These are phyloP conservation scores for Suhomyces pyralidae DNA, from an alignment of 805 yeast genomes.

Conservation along the genomic window DNA sequence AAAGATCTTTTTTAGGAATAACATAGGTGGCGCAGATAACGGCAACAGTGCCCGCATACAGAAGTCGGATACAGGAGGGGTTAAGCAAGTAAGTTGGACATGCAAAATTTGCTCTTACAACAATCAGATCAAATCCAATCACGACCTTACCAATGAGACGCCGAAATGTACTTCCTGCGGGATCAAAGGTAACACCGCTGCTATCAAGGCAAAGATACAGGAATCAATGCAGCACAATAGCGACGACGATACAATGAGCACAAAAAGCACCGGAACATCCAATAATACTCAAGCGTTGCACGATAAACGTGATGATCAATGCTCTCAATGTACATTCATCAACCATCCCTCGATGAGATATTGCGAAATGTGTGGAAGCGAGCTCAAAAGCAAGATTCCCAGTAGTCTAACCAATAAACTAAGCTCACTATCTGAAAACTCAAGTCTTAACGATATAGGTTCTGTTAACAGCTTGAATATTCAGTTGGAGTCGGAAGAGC, in stretches of 20 bases:
- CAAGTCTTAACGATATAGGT: not conserved
- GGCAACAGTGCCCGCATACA: not conserved
- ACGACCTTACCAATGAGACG: constrained; percentile 16
- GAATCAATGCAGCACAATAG: not conserved
- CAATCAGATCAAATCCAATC: constrained; percentile 35
- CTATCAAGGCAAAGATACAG: constrained; percentile 11
- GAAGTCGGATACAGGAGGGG: not conserved
- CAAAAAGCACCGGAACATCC: not conserved
- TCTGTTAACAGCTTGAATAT: constrained; percentile 6
- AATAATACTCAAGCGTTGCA: not conserved
- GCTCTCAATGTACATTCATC: constrained; percentile 68
- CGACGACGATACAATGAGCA: not conserved
- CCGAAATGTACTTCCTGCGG: constrained; percentile 41
- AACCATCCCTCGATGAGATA: constrained; percentile 75
- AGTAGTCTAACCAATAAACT: not conserved
- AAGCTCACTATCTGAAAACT: not conserved
- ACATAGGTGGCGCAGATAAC: not conserved
- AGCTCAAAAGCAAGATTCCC: constrained; percentile 13
- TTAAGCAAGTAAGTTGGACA: constrained; percentile 49
- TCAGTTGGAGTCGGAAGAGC: constrained; percentile 30
- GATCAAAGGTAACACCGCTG: constrained; percentile 18
- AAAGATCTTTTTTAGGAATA: constrained; percentile 27
- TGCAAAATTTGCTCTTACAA: constrained; percentile 87
- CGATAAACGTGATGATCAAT: constrained; percentile 32
- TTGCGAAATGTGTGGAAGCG: constrained; percentile 87